phyloP scores from a whole-genome alignment of 129 eudicot genomes.

The Erigeron canadensis region DNA sequence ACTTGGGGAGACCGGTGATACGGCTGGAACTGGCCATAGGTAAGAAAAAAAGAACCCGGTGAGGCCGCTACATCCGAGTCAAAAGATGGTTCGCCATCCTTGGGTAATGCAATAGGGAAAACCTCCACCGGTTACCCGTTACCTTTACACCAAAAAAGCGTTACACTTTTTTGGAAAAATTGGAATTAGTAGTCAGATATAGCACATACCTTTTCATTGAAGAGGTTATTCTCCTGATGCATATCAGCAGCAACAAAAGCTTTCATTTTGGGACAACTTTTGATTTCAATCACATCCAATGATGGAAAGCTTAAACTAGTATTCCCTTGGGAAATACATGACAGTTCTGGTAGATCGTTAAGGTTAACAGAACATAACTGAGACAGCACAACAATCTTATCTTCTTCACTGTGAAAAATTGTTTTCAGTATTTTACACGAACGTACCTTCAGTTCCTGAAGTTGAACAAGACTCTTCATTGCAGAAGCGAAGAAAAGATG shows the following conservation, averaged over 20 bases:
- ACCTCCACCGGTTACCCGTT: too few species aligned
- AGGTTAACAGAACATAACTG: conserved; percentile 33
- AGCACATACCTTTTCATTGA: conserved; percentile 43
- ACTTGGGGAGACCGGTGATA: too few species aligned
- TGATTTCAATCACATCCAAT: conserved; percentile 32
- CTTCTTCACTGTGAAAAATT: conserved; percentile 31
- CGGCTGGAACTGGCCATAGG: too few species aligned
- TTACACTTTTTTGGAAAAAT: neutral
- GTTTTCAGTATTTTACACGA: conserved; percentile 41
- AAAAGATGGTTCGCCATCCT: too few species aligned
- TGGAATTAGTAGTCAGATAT: neutral
- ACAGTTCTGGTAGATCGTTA: conserved; percentile 36
- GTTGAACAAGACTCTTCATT: conserved; percentile 41
- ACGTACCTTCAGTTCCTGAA: conserved; percentile 38
- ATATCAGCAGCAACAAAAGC: conserved; percentile 29
- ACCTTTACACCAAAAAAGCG: too few species aligned
- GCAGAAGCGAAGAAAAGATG: conserved; percentile 36
- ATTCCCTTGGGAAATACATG: conserved; percentile 27
- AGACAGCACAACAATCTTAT: conserved; percentile 27
- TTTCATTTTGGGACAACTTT: conserved; percentile 33
- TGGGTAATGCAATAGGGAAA: too few species aligned
- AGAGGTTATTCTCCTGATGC: conserved; percentile 33
- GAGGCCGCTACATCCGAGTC: too few species aligned
- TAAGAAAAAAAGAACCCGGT: too few species aligned
- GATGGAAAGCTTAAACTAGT: conserved; percentile 33